Conservation (phyloP, 345 rosid species). For the Isatis tinctoria region DNA sequence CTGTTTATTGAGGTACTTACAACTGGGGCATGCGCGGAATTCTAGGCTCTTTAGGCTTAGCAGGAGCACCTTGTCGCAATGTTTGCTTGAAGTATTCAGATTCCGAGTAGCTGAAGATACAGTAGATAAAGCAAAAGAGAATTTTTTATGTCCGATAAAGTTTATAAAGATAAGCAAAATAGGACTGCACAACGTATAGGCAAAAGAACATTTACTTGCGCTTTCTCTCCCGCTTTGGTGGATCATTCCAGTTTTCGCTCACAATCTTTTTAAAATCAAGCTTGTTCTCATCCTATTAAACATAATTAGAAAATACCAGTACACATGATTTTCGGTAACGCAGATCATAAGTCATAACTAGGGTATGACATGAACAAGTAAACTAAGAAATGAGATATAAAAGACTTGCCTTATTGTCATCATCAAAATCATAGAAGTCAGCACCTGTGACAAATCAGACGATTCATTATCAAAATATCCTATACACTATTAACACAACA, state of each 20-base stretch:
- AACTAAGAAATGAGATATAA: not conserved
- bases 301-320: not conserved
- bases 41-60: constrained; percentile 94
- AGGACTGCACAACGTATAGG: constrained; percentile 7
- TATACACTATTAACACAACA: not conserved
- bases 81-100: constrained; percentile 96
- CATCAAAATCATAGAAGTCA: constrained; percentile 94
- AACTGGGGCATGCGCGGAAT: constrained; percentile 99
- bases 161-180: not conserved
- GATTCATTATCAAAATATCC: not conserved
- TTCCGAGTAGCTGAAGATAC: constrained; percentile 72
- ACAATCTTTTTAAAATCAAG: constrained; percentile 92
- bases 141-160: not conserved
- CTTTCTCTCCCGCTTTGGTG: constrained; percentile 96
- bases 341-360: not conserved
- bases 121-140: not conserved
- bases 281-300: constrained; percentile 74
- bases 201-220: constrained; percentile 65
- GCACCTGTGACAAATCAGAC: constrained; percentile 54
- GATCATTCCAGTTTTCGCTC: constrained; percentile 97
- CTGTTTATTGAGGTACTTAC: constrained; percentile 41
- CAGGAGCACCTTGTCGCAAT: constrained; percentile 90
- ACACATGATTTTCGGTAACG: not conserved
- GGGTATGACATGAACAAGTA: constrained; percentile 5
- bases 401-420: constrained; percentile 63